Base-by-base conservation (phyloP, 2,329 filamentous ascomycete genomes). In the Ascochyta rabiei region DNA sequence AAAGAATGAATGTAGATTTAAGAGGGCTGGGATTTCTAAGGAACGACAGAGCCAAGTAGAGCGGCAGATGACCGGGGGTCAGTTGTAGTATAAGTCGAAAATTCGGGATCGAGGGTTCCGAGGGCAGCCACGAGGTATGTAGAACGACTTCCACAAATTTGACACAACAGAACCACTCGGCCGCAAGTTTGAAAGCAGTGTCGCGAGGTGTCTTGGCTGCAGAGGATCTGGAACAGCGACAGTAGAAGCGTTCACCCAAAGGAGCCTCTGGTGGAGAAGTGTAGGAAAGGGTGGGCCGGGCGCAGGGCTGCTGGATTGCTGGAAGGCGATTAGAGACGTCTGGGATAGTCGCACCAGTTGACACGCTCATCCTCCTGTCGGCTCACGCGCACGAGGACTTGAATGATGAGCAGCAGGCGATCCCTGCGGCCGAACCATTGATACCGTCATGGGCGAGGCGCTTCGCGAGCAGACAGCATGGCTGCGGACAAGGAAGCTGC, bases 151-250 rank as follows among this genome's bases (percentile, higher is more conserved):
- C 60, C 64, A 65, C 62, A 60, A 63, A 62, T 61, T 69, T 68
- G 68, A 69, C 63, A 67, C 70, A 73, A 69, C 66, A 67, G 68
- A 73, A 74, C 69, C 60, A 72, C 62, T 64, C 64, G 60, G 64
- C 59, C 61, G 62, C 63, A 63, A 60, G 73, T 74, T 75, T 74
- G 72, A 75, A 69, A 63, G 67, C 60, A 70, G 71, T 71, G 59
- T 72, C 72, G 68, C 61, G 70, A 73, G 62, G 69, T 63, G 72
- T 67, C 73, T 75, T 75, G 73, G 73, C 72, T 74, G 71, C 70
- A 73, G 71, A 63, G 65, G 66, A 74, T 72, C 70, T 75, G 72
- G 69, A 75, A 75, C 73, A 61, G 63, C 66, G 61, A 73, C 64
- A 71, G 66, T 67, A 69, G 66, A 73, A 66, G 65, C 68, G 71